phyloP scores from a whole-genome alignment of 768 basidiomycete genomes.

The Mycena sanguinolenta region DNA sequence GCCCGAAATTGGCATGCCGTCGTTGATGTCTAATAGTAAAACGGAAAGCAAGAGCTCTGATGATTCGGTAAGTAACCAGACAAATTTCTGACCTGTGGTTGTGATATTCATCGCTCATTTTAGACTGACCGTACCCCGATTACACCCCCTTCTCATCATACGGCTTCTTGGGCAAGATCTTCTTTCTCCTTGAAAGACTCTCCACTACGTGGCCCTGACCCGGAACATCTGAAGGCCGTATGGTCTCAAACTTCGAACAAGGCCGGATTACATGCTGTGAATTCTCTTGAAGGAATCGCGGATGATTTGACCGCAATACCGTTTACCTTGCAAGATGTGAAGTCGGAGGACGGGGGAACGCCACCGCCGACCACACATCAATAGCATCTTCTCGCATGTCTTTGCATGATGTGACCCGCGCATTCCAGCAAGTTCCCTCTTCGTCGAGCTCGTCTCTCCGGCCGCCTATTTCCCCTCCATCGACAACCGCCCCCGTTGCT shows the following conservation, averaged over 20 bases:
- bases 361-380: conserved; percentile 72
- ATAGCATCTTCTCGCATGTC: conserved; percentile 81
- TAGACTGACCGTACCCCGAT: conserved; percentile 61
- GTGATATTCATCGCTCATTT: conserved; percentile 18
- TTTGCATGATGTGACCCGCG: conserved; percentile 84
- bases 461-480: conserved; percentile 65
- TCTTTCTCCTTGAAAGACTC: conserved; percentile 75
- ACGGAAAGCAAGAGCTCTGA: conserved; percentile 66
- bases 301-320: conserved; percentile 87
- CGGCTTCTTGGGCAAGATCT: conserved; percentile 68
- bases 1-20: conserved; percentile 41
- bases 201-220: conserved; percentile 73
- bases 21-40: conserved; percentile 49
- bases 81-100: conserved; percentile 13
- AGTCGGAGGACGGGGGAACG: conserved; percentile 87
- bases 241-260: conserved; percentile 87
- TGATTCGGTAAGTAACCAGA: conserved; percentile 61
- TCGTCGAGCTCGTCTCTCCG: conserved; percentile 64
- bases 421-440: conserved; percentile 88
- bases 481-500: conserved; percentile 60
- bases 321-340: conserved; percentile 87
- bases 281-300: conserved; percentile 87
- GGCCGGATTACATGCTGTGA: conserved; percentile 73
- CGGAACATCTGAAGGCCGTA: conserved; percentile 87
- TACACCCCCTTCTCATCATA: conserved; percentile 61